Evolutionary conservation across 176 grass and related monocot genomes (phyloP), one percentile per base, ranked within the genome.

Genomic region (Dactylis glomerata): DNA sequence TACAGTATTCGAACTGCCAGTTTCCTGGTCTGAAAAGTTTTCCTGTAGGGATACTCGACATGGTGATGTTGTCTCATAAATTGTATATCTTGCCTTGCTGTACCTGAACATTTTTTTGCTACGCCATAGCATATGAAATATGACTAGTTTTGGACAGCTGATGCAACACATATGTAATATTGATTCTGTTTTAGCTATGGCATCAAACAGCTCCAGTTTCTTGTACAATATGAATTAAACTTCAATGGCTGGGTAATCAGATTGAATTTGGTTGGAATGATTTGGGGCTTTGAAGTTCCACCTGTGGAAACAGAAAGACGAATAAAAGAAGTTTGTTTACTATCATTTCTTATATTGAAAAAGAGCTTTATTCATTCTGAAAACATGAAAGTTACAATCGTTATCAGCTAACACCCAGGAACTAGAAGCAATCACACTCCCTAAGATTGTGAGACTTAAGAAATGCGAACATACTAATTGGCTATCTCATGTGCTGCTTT

Each of bases 31-130:
- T 77, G 9, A 33, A 61, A 37, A 68, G 58, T 84, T 84, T 68
- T 68, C 41, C 79, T 31, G 14, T 58, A 79, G 67, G 73, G 57
- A 34, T 75, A 68, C 75, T 84, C 68, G 34, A 67, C 46, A 38
- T 80, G 23, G 32, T 68, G 49, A 85, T 78, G 67, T 58, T 87
- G 75, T 38, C 37, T 38, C 80, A 52, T 51, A 75, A 84, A 58
- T 68, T 90, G 89, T 90, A 87, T 41, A 84, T 90, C 78, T 52
- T 81, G 41, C 76, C 23, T 55, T 76, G 9, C 13, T 64, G 78
- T 58, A 41, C 55, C 5, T 19, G 66, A 51, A 62, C 31, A 72
- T 8, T 68, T 54, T 58, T 20, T 77, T 73, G 76, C 62, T 20
- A 82, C 71, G 75, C 84, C 80, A 78, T 83, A 73, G 84, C 66